These are phyloP conservation scores for Biscutella laevigata DNA, from an alignment of 441 rosid genomes.

Conservation along the genomic window DNA sequence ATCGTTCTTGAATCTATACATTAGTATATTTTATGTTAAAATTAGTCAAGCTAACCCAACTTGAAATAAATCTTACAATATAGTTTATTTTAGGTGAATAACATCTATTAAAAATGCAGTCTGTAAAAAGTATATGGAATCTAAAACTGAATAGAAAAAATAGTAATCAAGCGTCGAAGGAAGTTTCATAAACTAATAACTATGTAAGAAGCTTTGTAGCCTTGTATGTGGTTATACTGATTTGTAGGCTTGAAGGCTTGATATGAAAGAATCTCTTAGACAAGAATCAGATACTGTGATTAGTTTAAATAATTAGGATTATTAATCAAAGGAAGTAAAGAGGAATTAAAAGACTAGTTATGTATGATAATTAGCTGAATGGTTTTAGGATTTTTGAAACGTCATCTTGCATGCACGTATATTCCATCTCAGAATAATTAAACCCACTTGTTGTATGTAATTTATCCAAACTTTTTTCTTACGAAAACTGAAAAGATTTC, in stretches of 20 bases:
- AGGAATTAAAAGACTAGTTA: not conserved
- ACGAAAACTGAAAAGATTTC: not conserved
- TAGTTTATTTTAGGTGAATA: too few species aligned
- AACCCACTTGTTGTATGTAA: not conserved
- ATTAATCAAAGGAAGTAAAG: not conserved
- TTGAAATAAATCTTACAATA: too few species aligned
- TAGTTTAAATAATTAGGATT: not conserved
- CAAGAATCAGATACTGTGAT: not conserved
- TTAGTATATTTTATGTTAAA: too few species aligned
- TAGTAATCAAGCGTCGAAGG: too few species aligned
- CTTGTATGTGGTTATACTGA: too few species aligned
- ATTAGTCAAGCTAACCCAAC: too few species aligned
- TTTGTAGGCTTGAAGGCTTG: not conserved
- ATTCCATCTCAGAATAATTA: not conserved
- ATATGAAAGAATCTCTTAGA: not conserved
- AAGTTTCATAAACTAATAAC: too few species aligned
- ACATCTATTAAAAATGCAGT: too few species aligned
- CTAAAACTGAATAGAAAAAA: too few species aligned
- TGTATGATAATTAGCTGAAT: not conserved
- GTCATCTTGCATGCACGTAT: constrained; percentile 4
- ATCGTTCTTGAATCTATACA: too few species aligned
- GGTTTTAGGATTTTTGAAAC: constrained; percentile 1
- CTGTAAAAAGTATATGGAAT: too few species aligned
- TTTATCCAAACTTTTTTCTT: not conserved
- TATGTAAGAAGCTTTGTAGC: too few species aligned